Evolutionary conservation across 768 basidiomycete species (phyloP), one percentile per base, ranked within the genome.

Genomic region (Infundibulicybe gibba): DNA sequence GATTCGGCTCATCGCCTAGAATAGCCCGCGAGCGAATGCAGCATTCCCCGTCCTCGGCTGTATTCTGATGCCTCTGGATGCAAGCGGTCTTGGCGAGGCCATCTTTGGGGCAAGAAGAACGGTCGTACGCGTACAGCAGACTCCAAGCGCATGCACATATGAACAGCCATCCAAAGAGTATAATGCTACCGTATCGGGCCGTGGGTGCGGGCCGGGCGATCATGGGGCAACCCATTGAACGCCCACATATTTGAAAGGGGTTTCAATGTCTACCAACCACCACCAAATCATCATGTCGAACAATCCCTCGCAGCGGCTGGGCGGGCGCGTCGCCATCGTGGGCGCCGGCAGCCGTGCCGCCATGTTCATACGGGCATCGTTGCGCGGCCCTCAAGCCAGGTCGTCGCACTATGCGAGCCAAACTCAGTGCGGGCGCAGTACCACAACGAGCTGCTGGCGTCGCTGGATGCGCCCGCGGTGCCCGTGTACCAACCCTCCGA

Each of bases 321-420:
- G 67, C 3, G 70, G 66, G 12, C 66, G 71, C 21, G 61, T 70
- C 33, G 71, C 69, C 16, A 61, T 72, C 42, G 66, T 75, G 17
- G 73, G 72, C n/a, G 69, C 67, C 9, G 72, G 72, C 12, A 62
- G 59, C 43, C 66, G 70, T 31, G 69, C 65, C 2, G 67, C 69
- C 45, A 72, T 77, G 64, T 79, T 72, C 64, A 63, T 75, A 5
- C 64, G 66, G 8, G 74, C 14, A 70, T 79, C 39, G 63, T 72
- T 31, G 72, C 61, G 32, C 67, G 77, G 8, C 72, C 75, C 2
- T 45, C 60, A 25, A 69, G 65, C 42, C 45, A 53, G 32, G 60
- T 77, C 21, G 74, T 77, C 10, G 75, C 71, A 6, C 49, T 77
- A 43, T 76, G 73, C 54, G 75, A 79, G 54, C 65, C 70, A 44